A percentile compares a stretch with the other conserved stretches of the same genome.
Conservation (phyloP, 768 basidiomycete species). For the Termitomyces sp. region DNA sequence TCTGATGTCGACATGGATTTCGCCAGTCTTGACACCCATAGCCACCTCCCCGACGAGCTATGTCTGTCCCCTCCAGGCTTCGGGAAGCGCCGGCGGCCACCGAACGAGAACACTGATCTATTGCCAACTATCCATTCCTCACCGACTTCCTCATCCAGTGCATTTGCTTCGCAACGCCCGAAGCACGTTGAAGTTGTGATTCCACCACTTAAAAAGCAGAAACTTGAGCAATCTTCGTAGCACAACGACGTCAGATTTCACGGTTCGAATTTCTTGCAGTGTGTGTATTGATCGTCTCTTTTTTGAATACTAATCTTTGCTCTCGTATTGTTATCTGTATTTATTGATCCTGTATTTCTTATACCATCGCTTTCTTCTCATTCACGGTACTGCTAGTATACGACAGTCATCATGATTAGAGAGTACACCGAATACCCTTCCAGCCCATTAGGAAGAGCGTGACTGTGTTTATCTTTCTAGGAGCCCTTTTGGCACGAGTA, state of each 20-base stretch:
- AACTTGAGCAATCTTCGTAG: not conserved
- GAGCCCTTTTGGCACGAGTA: no score
- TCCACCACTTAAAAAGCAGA: not conserved
- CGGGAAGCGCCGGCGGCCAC: slow-evolving; percentile 1
- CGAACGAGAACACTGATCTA: slow-evolving; percentile 9
- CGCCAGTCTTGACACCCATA: not conserved
- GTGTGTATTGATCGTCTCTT: not conserved
- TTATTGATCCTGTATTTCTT: not conserved
- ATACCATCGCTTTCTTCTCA: no score
- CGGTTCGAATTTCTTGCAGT: not conserved
- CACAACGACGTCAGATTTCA: not conserved
- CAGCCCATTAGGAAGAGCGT: no score
- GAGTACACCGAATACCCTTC: no score
- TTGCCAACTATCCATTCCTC: slow-evolving; percentile 1
- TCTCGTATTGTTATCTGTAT: not conserved
- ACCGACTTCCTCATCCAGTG: not conserved
- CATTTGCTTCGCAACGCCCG: not conserved
- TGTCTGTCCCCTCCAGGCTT: not conserved
- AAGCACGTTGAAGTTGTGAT: not conserved
- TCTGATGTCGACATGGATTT: slow-evolving; percentile 9
- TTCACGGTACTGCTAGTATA: no score
- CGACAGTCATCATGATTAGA: no score
- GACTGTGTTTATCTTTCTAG: no score
- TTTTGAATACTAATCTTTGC: not conserved
- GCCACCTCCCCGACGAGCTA: not conserved